A percentile compares a stretch with the other conserved stretches of the same genome.
These are phyloP conservation scores for Aspergillus campestris DNA, from an alignment of 495 filamentous ascomycete genomes.

Conservation along the genomic window DNA sequence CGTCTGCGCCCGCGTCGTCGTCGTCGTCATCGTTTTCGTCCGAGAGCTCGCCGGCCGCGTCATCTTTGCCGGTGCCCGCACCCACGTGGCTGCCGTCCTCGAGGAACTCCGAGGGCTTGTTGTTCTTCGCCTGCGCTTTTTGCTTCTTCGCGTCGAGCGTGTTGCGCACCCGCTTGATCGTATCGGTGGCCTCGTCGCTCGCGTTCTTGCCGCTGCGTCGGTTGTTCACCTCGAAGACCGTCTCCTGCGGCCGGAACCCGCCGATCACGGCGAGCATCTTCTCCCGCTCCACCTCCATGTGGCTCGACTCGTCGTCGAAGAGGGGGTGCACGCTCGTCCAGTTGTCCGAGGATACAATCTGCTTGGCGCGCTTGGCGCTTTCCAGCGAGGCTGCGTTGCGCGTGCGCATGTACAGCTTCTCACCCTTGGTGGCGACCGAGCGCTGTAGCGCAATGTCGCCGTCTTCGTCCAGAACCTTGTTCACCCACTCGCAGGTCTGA, in stretches of 20 bases:
- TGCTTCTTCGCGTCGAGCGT: constrained; percentile 37
- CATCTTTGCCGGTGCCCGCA: constrained; percentile 16
- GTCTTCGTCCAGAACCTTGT: constrained; percentile 64
- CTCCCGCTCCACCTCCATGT: constrained; percentile 60
- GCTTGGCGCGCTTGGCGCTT: constrained; percentile 76
- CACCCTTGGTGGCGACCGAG: constrained; percentile 72
- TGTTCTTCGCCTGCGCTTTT: constrained; percentile 19
- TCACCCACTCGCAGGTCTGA: constrained; percentile 66
- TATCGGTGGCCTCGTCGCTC: constrained; percentile 60
- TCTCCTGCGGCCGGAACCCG: constrained; percentile 80
- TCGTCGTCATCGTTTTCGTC: constrained; percentile 25
- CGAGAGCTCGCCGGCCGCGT: constrained; percentile 5
- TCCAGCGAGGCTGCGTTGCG: constrained; percentile 80
- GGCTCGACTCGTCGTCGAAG: constrained; percentile 58
- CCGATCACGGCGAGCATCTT: constrained; percentile 81
- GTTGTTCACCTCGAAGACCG: constrained; percentile 86
- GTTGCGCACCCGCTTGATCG: constrained; percentile 64
- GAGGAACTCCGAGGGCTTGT: constrained; percentile 20
- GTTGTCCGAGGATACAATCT: constrained; percentile 55
- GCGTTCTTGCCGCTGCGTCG: constrained; percentile 49
- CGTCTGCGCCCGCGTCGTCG: constrained; percentile 22
- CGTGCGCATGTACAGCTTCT: constrained; percentile 84
- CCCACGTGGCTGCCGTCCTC: constrained; percentile 9
- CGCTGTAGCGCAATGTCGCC: constrained; percentile 63
- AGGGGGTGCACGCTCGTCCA: constrained; percentile 67